These are phyloP conservation scores for Plenodomus biglobosus DNA, from an alignment of 2,329 filamentous ascomycete species.

Conservation along the genomic window DNA sequence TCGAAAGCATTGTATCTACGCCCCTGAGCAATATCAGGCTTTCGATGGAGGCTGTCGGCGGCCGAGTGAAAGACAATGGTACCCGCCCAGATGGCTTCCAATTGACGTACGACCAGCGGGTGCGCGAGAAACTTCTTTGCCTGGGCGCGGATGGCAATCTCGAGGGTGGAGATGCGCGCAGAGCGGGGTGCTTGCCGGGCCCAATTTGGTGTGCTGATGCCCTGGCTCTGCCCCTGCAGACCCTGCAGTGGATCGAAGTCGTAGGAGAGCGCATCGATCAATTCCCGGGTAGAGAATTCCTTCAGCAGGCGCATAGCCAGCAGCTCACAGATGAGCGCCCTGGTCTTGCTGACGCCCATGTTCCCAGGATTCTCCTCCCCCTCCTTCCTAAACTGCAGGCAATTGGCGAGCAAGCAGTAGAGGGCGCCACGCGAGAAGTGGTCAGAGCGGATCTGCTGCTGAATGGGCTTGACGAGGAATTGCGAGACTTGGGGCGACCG, in stretches of 20 bases:
- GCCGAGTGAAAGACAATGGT: slow-evolving; percentile 92
- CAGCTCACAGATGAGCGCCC: slow-evolving; percentile 86
- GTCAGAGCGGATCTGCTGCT: slow-evolving; percentile 78
- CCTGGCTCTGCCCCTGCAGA: slow-evolving; percentile 56
- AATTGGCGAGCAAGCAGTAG: slow-evolving; percentile 91
- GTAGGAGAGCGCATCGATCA: slow-evolving; percentile 92
- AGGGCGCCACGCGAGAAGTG: slow-evolving; percentile 85
- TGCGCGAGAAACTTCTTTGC: slow-evolving; percentile 92
- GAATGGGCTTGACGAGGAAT: slow-evolving; percentile 93
- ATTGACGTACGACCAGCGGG: slow-evolving; percentile 85
- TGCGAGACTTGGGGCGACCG: slow-evolving; percentile 95
- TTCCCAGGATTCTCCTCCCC: slow-evolving; percentile 79
- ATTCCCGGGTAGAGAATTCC: slow-evolving; percentile 83
- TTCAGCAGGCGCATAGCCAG: slow-evolving; percentile 86
- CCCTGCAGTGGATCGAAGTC: slow-evolving; percentile 93
- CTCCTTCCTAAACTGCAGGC: slow-evolving; percentile 89
- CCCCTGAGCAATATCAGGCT: slow-evolving; percentile 43
- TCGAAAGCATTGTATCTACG: slow-evolving; percentile 25
- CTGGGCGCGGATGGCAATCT: slow-evolving; percentile 89
- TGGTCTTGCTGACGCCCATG: slow-evolving; percentile 77
- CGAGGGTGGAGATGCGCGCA: slow-evolving; percentile 83
- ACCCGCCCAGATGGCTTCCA: slow-evolving; percentile 97
- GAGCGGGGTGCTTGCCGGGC: slow-evolving; percentile 49
- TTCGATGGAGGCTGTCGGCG: slow-evolving; percentile 79
- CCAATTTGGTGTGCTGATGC: slow-evolving; percentile 30